These are phyloP conservation scores for Streptanthus diversifolius DNA, from an alignment of 345 rosid genomes.

Conservation along the genomic window DNA sequence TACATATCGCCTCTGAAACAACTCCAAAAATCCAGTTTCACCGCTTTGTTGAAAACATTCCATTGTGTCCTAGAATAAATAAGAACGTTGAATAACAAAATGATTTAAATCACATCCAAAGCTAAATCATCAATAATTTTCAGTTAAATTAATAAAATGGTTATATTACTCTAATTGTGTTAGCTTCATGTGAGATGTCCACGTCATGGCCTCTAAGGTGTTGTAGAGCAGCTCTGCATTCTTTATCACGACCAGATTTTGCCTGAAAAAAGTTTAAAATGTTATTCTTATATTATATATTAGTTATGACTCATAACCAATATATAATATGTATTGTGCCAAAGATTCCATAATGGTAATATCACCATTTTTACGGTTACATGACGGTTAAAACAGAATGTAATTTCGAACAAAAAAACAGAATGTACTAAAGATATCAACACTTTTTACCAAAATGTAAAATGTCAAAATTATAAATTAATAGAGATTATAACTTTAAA, in stretches of 20 bases:
- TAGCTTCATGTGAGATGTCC: slow-evolving; percentile 27
- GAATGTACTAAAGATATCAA: no score
- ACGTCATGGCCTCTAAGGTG: slow-evolving; percentile 36
- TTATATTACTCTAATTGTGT: slow-evolving; percentile 13
- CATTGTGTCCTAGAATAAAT: slow-evolving; percentile 11
- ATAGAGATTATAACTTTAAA: no score
- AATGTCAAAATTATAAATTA: no score
- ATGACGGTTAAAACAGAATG: no score
- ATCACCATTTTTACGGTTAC: not conserved
- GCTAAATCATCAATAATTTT: not conserved
- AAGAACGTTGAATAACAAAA: not conserved
- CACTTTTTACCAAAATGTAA: no score
- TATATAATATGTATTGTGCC: not conserved
- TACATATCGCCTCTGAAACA: slow-evolving; percentile 24
- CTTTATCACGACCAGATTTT: slow-evolving; percentile 25
- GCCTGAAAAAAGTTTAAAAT: not conserved
- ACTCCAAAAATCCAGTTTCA: slow-evolving; percentile 7
- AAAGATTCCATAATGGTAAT: not conserved
- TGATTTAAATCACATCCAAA: not conserved
- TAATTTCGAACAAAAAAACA: no score
- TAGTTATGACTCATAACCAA: not conserved
- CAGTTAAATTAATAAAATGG: not conserved
- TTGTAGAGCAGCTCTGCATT: slow-evolving; percentile 23
- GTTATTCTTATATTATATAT: no score
- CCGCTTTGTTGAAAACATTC: not conserved